These are phyloP conservation scores for Botrytis hyacinthi DNA, from an alignment of 2,329 filamentous ascomycete species.

Conservation along the genomic window DNA sequence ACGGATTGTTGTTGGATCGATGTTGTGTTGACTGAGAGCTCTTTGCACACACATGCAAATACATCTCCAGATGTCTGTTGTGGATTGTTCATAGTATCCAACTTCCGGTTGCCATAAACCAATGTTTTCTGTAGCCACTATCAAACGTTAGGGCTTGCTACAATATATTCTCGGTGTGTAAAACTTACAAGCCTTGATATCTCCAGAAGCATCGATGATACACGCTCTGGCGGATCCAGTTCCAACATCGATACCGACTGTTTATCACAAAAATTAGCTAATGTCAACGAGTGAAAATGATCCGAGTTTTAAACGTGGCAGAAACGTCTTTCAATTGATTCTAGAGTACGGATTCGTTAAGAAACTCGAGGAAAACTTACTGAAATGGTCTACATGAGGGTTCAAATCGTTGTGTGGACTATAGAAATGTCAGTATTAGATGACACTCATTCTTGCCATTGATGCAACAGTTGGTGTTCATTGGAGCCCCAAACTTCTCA, in stretches of 20 bases:
- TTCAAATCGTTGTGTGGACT: constrained; percentile 39
- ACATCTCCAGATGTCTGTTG: constrained; percentile 92
- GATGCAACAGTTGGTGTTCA: background rate
- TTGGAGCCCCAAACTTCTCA: background rate
- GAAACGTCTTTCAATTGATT: too few species aligned
- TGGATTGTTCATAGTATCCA: constrained; percentile 93
- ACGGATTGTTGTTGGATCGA: constrained; percentile 72
- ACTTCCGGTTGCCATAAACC: constrained; percentile 76
- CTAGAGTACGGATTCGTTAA: background rate
- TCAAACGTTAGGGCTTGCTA: constrained; percentile 20
- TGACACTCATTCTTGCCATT: background rate
- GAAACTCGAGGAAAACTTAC: background rate
- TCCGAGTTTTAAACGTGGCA: background rate
- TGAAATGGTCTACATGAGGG: constrained; percentile 54
- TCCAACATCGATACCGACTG: constrained; percentile 86
- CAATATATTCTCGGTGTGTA: background rate
- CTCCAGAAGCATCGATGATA: constrained; percentile 87
- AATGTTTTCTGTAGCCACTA: constrained; percentile 69
- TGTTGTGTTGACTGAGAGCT: constrained; percentile 76
- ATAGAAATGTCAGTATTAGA: background rate
- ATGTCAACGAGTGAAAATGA: background rate
- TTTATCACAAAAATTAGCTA: constrained; percentile 7
- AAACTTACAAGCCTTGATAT: constrained; percentile 64
- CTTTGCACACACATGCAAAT: constrained; percentile 86
- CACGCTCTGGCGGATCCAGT: constrained; percentile 94